phyloP scores from a whole-genome alignment of 1,284 basidiomycete genomes.

The Rhodotorula sp. region DNA sequence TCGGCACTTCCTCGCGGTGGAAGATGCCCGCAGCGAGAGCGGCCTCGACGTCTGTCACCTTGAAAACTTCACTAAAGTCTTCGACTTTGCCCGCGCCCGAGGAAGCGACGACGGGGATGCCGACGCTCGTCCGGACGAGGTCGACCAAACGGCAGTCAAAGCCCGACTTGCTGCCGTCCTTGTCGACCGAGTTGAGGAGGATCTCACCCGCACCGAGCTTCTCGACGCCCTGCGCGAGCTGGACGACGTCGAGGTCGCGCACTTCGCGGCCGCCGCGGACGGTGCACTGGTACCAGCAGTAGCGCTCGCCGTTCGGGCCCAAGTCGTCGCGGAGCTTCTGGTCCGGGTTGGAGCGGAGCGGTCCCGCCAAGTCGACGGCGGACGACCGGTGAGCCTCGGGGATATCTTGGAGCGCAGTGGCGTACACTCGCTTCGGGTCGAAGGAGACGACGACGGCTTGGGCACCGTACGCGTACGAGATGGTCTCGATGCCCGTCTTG shows the following conservation, averaged over 20 bases:
- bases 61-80: conserved; percentile 87
- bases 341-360: conserved; percentile 43
- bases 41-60: conserved; percentile 77
- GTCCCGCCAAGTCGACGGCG: conserved; percentile 65
- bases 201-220: conserved; percentile 91
- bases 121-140: conserved; percentile 71
- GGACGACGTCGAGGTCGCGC: conserved; percentile 86
- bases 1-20: conserved; percentile 80
- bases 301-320: conserved; percentile 65
- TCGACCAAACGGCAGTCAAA: conserved; percentile 83
- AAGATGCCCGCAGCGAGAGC: conserved; percentile 97
- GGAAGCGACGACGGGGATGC: conserved; percentile 91
- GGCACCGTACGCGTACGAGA: conserved; percentile 85
- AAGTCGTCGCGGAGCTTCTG: conserved; percentile 32
- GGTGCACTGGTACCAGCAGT: conserved; percentile 98
- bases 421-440: conserved; percentile 87
- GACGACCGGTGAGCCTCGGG: conserved; percentile 60
- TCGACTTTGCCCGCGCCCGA: conserved; percentile 81
- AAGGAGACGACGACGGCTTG: conserved; percentile 98
- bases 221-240: conserved; percentile 87
- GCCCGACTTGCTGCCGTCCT: conserved; percentile 88
- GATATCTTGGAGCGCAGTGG: conserved; percentile 62
- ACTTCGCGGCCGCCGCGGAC: conserved; percentile 87
- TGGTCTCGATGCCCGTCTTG: conserved; percentile 84
- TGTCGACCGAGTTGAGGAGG: conserved; percentile 92